Evolutionary conservation across 495 filamentous ascomycete species (phyloP), one percentile per base, ranked within the genome.

Genomic region (Neurospora sp.): DNA sequence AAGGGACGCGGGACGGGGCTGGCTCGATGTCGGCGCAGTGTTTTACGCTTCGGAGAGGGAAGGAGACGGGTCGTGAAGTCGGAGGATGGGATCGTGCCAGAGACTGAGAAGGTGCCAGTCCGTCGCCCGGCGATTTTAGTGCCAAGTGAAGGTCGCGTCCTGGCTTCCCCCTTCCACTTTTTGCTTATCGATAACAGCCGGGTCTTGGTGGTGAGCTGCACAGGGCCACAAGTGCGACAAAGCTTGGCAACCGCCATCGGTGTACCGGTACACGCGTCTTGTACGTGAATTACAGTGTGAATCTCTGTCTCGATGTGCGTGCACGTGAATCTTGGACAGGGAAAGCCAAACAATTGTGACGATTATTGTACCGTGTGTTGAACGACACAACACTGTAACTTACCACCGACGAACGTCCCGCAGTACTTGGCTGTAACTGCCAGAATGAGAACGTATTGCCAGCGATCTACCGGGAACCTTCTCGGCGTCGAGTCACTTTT

Each of bases 101-200:
- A 65, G 53, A 65, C 53, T 53, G 70, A 53, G 42, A 42, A 71
- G 53, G 39, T 27, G 69, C 48, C 41, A 69, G 70, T 61, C 37
- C 53, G 40, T 40, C 39, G 38, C 68, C 38, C 35, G 20, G 27
- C 27, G 40, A 45, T 42, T 68, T 31, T 68, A 18, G 74, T 69
- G 20, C 37, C 37, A 65, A 45, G 53, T 65, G 12, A 38, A 22
- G 20, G 69, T 69, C 40, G 74, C 69, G 44, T 45, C 40, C 73
- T 45, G 69, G 68, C 44, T 42, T 69, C 72, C 48, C 31, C 53
- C 42, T 69, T 74, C 70, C 72, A 73, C 72, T 74, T 78, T 80
- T 77, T 78, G 72, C 74, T 80, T 80, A 80, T 80, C 78, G 78
- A 80, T 80, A 78, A 65, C 53, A 65, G 53, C 53, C 14, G 53